phyloP scores from a whole-genome alignment of 2,329 filamentous ascomycete species.

The Fusarium incarnatum region DNA sequence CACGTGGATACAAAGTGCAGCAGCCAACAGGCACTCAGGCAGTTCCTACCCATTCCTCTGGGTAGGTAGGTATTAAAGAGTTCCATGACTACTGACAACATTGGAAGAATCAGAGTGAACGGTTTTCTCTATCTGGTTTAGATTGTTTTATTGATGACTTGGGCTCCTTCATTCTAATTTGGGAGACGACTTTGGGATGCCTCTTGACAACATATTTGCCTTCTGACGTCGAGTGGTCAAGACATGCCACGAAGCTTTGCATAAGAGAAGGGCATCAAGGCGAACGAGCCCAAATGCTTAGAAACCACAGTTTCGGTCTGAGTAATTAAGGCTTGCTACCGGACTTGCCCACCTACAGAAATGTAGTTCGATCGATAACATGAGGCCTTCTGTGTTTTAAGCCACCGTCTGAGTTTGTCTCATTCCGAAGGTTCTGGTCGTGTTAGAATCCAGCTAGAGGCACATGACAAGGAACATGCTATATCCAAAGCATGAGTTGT shows the following conservation, averaged over 20 bases:
- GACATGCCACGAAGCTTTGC: conserved; percentile 49
- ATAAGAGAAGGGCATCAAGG: conserved; percentile 40
- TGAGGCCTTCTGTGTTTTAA: conserved; percentile 38
- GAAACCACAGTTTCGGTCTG: conserved; percentile 24
- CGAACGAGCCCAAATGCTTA: conserved; percentile 25
- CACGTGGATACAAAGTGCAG: conserved; percentile 9
- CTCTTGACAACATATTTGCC: background rate
- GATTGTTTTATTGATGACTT: background rate
- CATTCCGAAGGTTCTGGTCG: conserved; percentile 12
- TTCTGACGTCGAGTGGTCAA: conserved; percentile 10
- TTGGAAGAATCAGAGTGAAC: background rate
- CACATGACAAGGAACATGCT: conserved; percentile 19
- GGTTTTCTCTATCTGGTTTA: background rate
- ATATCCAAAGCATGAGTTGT: conserved; percentile 30
- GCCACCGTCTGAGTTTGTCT: conserved; percentile 31
- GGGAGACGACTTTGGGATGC: background rate
- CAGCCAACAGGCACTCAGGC: background rate
- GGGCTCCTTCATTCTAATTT: background rate
- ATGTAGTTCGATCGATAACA: conserved; percentile 3
- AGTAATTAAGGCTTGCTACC: conserved; percentile 13
- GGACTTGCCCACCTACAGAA: conserved; percentile 22
- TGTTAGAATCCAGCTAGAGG: conserved; percentile 26
- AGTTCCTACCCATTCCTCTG: background rate
- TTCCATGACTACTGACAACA: background rate
- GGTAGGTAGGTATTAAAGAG: background rate